phyloP scores from a whole-genome alignment of 1,139 yeast genomes.

The Debaryomyces nepalensis region DNA sequence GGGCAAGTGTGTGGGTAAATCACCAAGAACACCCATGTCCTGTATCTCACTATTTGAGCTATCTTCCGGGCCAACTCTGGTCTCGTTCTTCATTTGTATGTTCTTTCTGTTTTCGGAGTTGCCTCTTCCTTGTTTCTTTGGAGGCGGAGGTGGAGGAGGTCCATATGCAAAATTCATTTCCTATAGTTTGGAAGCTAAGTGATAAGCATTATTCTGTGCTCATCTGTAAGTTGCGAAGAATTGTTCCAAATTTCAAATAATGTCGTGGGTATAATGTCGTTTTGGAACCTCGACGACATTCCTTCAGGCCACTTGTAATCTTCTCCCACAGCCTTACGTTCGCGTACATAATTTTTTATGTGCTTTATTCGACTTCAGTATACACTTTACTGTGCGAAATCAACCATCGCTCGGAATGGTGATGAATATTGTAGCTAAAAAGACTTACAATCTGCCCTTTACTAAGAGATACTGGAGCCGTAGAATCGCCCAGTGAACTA shows the following conservation, averaged over 20 bases:
- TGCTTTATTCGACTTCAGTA: neutral
- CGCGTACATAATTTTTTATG: neutral
- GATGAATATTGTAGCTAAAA: too few species aligned
- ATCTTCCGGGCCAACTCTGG: neutral
- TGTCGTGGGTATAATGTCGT: neutral
- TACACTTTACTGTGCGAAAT: too few species aligned
- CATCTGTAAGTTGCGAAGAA: neutral
- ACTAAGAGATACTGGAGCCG: too few species aligned
- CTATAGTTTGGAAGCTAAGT: too few species aligned
- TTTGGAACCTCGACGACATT: neutral
- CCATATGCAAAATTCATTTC: constrained; percentile 32
- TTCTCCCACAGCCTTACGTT: neutral
- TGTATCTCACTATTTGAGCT: neutral
- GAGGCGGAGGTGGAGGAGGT: constrained; percentile 36
- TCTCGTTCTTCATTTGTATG: neutral
- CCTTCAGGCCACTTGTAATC: constrained; percentile 1
- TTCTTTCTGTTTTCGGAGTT: constrained; percentile 1
- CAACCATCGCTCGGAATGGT: too few species aligned
- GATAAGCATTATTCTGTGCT: neutral
- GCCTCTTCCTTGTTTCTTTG: constrained; percentile 10
- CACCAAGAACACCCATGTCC: neutral
- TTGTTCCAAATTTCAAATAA: neutral
- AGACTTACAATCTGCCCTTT: too few species aligned
- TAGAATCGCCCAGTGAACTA: too few species aligned
- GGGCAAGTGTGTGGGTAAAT: constrained; percentile 12